Evolutionary conservation across 176 grass and related monocot genomes (phyloP).

Genomic region (Pontederia paniculata): DNA sequence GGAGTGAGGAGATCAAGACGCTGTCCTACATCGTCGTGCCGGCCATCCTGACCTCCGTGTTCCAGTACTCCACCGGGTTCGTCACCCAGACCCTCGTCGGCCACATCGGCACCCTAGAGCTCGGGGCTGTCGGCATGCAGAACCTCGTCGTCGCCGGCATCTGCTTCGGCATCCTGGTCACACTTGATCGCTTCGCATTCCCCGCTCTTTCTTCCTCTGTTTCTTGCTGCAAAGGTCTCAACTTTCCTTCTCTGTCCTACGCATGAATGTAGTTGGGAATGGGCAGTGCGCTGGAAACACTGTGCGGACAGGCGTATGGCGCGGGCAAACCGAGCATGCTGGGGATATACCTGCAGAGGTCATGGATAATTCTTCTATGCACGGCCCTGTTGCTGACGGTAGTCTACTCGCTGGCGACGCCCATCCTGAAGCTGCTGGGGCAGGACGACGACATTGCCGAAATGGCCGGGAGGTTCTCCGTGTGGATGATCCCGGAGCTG

Average conservation of each 20-base stretch:
- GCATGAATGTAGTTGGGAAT: slow-evolving; percentile 46
- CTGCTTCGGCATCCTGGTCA: slow-evolving; percentile 82
- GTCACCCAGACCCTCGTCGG: slow-evolving; percentile 70
- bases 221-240: not conserved
- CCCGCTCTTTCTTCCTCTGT: not conserved
- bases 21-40: slow-evolving; percentile 65
- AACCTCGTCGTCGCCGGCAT: slow-evolving; percentile 66
- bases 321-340: slow-evolving; percentile 64
- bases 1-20: slow-evolving; percentile 24
- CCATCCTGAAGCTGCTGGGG: slow-evolving; percentile 45
- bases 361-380: slow-evolving; percentile 58
- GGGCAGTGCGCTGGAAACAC: slow-evolving; percentile 78
- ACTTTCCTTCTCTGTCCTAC: not conserved
- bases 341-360: slow-evolving; percentile 79
- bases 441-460: slow-evolving; percentile 46
- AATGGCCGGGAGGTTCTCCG: slow-evolving; percentile 43
- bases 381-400: slow-evolving; percentile 50
- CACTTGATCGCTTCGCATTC: not conserved
- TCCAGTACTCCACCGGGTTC: slow-evolving; percentile 60
- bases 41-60: slow-evolving; percentile 63
- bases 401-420: slow-evolving; percentile 47
- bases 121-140: slow-evolving; percentile 56
- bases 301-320: slow-evolving; percentile 71
- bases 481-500: slow-evolving; percentile 66
- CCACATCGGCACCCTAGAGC: slow-evolving; percentile 72